Conservation (phyloP, 2,329 filamentous ascomycete genomes). For the Pseudocercospora ulei region DNA sequence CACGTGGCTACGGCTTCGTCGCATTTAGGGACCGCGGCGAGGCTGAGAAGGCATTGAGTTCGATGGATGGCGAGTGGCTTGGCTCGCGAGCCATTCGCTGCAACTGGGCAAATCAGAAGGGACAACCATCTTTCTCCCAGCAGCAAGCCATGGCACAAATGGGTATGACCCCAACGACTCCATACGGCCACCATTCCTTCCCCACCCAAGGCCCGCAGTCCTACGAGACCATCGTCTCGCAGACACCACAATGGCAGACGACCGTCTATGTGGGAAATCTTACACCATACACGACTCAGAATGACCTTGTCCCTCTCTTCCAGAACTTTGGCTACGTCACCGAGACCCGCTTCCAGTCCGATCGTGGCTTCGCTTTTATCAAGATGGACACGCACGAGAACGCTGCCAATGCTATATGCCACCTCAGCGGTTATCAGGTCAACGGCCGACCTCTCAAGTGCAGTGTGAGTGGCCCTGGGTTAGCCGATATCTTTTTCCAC, state of each 20-base stretch:
- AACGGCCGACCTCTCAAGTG: constrained; percentile 96
- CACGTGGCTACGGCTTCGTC: constrained; percentile 94
- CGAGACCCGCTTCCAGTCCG: constrained; percentile 94
- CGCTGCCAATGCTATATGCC: constrained; percentile 95
- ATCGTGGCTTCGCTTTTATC: constrained; percentile 95
- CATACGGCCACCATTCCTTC: constrained; percentile 86
- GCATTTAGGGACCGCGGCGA: constrained; percentile 90
- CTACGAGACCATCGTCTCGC: constrained; percentile 91
- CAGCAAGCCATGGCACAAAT: constrained; percentile 94
- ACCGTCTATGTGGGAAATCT: constrained; percentile 97
- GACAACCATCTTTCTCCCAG: constrained; percentile 96
- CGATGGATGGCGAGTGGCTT: constrained; percentile 99
- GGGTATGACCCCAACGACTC: constrained; percentile 95
- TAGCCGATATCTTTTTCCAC: constrained; percentile 11
- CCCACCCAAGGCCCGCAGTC: constrained; percentile 93
- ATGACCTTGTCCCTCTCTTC: constrained; percentile 93
- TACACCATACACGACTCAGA: constrained; percentile 93
- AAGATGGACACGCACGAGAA: constrained; percentile 99
- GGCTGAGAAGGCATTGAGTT: constrained; percentile 89
- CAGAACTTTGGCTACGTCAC: constrained; percentile 97
- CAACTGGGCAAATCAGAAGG: constrained; percentile 99
- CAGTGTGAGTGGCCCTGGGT: constrained; percentile 62
- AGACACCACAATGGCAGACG: constrained; percentile 96
- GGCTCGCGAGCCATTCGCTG: constrained; percentile 95
- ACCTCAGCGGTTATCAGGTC: constrained; percentile 94